Evolutionary conservation across 176 grass and related monocot genomes (phyloP).

Genomic region (Avena eriantha): DNA sequence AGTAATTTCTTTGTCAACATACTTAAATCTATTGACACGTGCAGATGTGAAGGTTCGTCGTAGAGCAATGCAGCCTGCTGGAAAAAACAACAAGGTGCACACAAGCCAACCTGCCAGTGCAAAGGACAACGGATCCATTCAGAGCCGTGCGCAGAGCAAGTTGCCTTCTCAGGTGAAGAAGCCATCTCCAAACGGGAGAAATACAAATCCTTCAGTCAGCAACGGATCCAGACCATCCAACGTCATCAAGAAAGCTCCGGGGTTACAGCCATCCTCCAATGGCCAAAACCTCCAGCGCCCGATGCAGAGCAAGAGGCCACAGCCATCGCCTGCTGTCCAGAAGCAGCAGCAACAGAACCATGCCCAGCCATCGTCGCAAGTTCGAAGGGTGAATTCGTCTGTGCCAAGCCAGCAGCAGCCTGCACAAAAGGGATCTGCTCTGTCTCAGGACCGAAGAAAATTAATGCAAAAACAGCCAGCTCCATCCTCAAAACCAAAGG

Average conservation of each 20-base stretch:
- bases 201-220: slow-evolving; percentile 16
- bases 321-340: neutral
- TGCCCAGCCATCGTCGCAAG: neutral
- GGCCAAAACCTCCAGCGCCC: slow-evolving; percentile 5
- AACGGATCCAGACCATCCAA: slow-evolving; percentile 10
- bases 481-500: slow-evolving; percentile 57
- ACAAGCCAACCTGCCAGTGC: slow-evolving; percentile 13
- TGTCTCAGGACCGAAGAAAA: slow-evolving; percentile 26
- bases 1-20: neutral
- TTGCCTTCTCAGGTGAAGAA: slow-evolving; percentile 12
- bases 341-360: slow-evolving; percentile 5
- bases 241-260: slow-evolving; percentile 2
- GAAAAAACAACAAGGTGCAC: slow-evolving; percentile 17
- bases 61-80: slow-evolving; percentile 4
- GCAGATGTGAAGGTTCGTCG: slow-evolving; percentile 43
- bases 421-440: slow-evolving; percentile 36
- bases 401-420: slow-evolving; percentile 39
- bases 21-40: neutral
- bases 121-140: slow-evolving; percentile 29
- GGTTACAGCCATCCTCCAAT: slow-evolving; percentile 18
- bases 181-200: slow-evolving; percentile 16
- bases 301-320: slow-evolving; percentile 37
- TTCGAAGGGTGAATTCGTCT: slow-evolving; percentile 10
- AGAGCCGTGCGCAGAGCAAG: slow-evolving; percentile 27
- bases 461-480: slow-evolving; percentile 32